phyloP scores from a whole-genome alignment of 352 stramenopile species.

The Phytophthora quininea region DNA sequence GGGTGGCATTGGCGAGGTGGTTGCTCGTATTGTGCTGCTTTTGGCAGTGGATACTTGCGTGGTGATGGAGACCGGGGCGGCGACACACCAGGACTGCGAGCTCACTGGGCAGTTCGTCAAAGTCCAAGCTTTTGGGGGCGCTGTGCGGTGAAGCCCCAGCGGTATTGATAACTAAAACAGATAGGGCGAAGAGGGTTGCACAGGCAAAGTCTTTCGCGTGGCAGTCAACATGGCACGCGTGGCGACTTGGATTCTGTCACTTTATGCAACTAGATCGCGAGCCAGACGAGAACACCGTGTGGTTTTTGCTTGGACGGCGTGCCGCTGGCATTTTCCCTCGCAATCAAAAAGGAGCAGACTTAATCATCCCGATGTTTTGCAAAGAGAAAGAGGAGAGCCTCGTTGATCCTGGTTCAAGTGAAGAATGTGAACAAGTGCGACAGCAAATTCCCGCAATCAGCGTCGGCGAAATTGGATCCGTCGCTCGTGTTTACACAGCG shows the following conservation, averaged over 20 bases:
- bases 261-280: slow-evolving; percentile 30
- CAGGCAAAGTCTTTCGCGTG: slow-evolving; percentile 1
- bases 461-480: neutral
- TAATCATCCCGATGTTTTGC: neutral
- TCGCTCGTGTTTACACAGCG: neutral
- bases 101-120: slow-evolving; percentile 8
- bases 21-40: slow-evolving; percentile 32
- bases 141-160: neutral
- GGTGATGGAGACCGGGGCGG: neutral
- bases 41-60: slow-evolving; percentile 30
- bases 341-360: neutral
- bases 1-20: slow-evolving; percentile 13
- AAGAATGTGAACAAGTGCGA: neutral
- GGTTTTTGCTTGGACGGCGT: slow-evolving; percentile 29
- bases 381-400: neutral
- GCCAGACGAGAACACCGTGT: slow-evolving; percentile 23
- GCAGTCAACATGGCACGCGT: slow-evolving; percentile 4
- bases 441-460: neutral
- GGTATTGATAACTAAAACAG: neutral
- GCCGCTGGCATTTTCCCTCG: slow-evolving; percentile 19
- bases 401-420: neutral
- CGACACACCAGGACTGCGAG: neutral
- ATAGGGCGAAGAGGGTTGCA: neutral
- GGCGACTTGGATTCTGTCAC: slow-evolving; percentile 36
- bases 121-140: neutral